Conservation (phyloP, 148 eudicot species). For the Rhododendron williamsianum region DNA sequence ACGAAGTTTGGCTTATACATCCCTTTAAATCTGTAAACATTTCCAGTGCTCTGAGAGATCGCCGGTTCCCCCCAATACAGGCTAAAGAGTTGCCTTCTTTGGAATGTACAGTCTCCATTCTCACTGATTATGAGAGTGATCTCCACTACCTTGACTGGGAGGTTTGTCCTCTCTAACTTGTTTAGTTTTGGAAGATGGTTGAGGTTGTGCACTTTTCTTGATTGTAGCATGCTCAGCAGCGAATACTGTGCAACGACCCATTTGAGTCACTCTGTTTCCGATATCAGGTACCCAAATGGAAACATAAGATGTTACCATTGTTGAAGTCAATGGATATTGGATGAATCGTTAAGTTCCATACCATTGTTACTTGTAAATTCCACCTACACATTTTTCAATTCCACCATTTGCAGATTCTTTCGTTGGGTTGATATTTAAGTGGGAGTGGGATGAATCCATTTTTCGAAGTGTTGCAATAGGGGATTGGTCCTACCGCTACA, state of each 20-base stretch:
- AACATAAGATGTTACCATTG: neutral
- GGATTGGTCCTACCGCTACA: neutral
- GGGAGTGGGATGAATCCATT: slow-evolving; percentile 3
- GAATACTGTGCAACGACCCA: neutral
- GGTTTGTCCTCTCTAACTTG: slow-evolving; percentile 49
- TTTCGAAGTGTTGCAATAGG: neutral
- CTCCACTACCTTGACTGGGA: slow-evolving; percentile 88
- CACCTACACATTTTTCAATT: neutral
- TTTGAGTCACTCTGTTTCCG: neutral
- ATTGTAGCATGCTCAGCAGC: neutral
- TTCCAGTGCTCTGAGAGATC: slow-evolving; percentile 92
- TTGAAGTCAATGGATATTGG: neutral
- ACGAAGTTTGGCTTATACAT: slow-evolving; percentile 12
- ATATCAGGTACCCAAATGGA: neutral
- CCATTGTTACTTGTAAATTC: neutral
- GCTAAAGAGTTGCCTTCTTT: slow-evolving; percentile 85
- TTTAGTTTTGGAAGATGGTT: neutral
- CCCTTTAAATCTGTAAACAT: slow-evolving; percentile 16
- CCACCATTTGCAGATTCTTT: neutral
- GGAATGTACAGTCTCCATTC: slow-evolving; percentile 92
- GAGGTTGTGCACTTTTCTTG: neutral
- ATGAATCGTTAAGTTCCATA: neutral
- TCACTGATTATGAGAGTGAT: slow-evolving; percentile 74
- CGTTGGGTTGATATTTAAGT: neutral
- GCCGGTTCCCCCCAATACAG: slow-evolving; percentile 86